Evolutionary conservation across 805 yeast genomes (phyloP).

Genomic region (Zygosaccharomyces bailii): DNA sequence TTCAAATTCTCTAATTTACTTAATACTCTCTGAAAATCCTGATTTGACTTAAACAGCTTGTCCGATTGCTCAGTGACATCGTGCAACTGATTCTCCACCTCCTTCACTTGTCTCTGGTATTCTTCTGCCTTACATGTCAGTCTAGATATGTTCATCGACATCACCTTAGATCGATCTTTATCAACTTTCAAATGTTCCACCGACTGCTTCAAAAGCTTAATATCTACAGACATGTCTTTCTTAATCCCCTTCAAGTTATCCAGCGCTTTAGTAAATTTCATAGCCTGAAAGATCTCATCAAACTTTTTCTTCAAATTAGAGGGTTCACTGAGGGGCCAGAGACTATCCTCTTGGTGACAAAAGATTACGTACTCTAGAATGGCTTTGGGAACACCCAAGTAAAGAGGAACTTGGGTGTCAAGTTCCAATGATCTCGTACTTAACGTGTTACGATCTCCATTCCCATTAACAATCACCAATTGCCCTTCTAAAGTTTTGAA

Average conservation of each 20-base stretch:
- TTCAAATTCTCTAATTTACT: slow-evolving; percentile 58
- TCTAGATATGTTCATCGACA: slow-evolving; percentile 45
- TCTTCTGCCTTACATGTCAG: slow-evolving; percentile 43
- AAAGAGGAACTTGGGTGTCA: slow-evolving; percentile 74
- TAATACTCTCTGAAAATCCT: slow-evolving; percentile 71
- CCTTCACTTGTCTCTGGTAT: slow-evolving; percentile 47
- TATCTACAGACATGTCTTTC: slow-evolving; percentile 73
- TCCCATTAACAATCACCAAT: slow-evolving; percentile 54
- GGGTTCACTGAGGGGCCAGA: slow-evolving; percentile 97
- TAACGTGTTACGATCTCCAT: slow-evolving; percentile 68
- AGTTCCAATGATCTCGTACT: slow-evolving; percentile 82
- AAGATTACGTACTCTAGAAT: slow-evolving; percentile 88
- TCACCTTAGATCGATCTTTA: slow-evolving; percentile 63
- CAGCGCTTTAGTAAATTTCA: slow-evolving; percentile 85
- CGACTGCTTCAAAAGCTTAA: slow-evolving; percentile 70
- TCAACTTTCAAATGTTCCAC: slow-evolving; percentile 76
- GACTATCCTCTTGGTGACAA: slow-evolving; percentile 95
- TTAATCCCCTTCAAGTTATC: slow-evolving; percentile 72
- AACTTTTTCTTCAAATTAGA: slow-evolving; percentile 82
- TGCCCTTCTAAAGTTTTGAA: slow-evolving; percentile 93
- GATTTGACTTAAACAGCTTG: slow-evolving; percentile 66
- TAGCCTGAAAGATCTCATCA: slow-evolving; percentile 95
- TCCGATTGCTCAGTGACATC: slow-evolving; percentile 57
- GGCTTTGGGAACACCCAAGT: slow-evolving; percentile 84
- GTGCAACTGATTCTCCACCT: slow-evolving; percentile 48